These are phyloP conservation scores for Emmonsia crescens DNA, from an alignment of 2,329 filamentous ascomycete genomes.

Conservation along the genomic window DNA sequence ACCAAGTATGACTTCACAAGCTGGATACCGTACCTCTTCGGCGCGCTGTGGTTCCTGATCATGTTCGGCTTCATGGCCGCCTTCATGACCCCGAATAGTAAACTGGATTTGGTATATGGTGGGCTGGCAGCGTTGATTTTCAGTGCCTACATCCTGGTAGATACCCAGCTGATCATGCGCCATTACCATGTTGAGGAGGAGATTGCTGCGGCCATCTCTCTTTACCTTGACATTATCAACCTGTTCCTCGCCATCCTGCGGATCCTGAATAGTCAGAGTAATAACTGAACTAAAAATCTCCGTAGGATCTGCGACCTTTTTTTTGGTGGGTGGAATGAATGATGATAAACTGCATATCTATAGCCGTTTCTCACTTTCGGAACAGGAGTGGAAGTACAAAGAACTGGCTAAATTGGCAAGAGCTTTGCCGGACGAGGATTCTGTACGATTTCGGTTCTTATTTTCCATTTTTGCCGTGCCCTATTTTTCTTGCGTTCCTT, in stretches of 20 bases:
- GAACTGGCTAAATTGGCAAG: neutral
- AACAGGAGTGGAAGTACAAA: neutral
- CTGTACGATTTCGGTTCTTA: neutral
- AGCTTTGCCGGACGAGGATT: neutral
- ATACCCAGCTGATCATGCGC: conserved; percentile 90
- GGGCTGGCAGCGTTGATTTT: conserved; percentile 76
- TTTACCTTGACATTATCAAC: conserved; percentile 96
- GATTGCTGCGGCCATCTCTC: conserved; percentile 85
- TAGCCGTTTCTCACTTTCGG: neutral
- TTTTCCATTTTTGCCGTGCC: neutral
- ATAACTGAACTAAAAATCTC: conserved; percentile 52
- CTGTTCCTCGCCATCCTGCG: conserved; percentile 90
- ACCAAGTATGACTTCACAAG: conserved; percentile 96
- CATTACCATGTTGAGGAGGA: conserved; percentile 98
- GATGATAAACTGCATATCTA: neutral
- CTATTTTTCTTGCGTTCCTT: neutral
- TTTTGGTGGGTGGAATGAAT: neutral
- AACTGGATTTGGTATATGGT: conserved; percentile 74
- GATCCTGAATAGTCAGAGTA: conserved; percentile 90
- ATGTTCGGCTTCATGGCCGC: conserved; percentile 86
- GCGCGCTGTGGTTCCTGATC: conserved; percentile 77
- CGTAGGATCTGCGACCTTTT: neutral
- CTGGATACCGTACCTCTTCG: conserved; percentile 94
- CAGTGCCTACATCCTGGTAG: conserved; percentile 86
- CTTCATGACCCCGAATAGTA: conserved; percentile 78